Conservation (phyloP, 306 rosid species). For the Acacia crassicarpa region DNA sequence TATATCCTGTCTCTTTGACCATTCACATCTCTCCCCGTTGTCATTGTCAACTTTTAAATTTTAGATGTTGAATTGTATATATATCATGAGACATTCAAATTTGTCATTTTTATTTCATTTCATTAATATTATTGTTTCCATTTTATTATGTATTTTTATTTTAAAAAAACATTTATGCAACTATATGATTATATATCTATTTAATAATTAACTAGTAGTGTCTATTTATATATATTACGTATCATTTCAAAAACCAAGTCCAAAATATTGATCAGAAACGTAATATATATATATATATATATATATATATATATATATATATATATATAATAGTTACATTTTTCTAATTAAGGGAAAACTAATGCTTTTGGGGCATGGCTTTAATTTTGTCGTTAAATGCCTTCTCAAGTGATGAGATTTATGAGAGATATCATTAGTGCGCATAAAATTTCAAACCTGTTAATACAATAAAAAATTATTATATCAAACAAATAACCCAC, state of each 20-base stretch:
- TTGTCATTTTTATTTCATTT: not conserved
- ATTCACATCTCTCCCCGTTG: not conserved
- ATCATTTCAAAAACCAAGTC: not conserved
- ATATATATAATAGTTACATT: not conserved
- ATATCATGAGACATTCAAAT: not conserved
- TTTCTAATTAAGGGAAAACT: not conserved
- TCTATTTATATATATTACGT: not conserved
- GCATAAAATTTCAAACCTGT: too few relatives aligned
- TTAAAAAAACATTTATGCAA: not conserved
- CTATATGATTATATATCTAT: not conserved
- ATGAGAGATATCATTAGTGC: too few relatives aligned
- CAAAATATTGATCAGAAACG: not conserved
- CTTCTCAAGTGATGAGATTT: not conserved
- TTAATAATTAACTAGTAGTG: too few relatives aligned
- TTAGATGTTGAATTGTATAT: not conserved
- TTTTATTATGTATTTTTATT: not conserved
- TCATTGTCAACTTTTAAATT: not conserved
- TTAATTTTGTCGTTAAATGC: not conserved
- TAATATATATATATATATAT: too few relatives aligned
- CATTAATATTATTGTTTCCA: not conserved
- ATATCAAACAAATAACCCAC: too few relatives aligned
- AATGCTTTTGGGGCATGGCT: not conserved
- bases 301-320: too few relatives aligned
- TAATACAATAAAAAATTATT: too few relatives aligned
- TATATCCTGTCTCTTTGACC: slow-evolving; percentile 14